Evolutionary conservation across 148 eudicot genomes (phyloP).

Genomic region (Rhododendron molle): DNA sequence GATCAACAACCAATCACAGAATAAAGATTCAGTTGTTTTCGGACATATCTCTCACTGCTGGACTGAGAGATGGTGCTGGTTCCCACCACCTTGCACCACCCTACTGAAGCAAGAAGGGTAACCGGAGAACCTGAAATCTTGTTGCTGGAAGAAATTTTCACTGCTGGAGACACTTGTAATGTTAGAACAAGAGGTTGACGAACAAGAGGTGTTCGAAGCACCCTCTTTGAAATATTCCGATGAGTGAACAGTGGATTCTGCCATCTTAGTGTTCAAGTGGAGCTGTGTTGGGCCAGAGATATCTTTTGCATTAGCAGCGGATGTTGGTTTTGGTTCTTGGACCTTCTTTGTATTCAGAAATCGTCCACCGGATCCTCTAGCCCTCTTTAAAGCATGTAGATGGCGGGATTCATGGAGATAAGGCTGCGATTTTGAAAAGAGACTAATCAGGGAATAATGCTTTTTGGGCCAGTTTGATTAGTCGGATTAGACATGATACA

Average conservation of each 20-base stretch:
- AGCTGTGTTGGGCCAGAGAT: constrained; percentile 16
- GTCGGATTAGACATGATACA: not conserved
- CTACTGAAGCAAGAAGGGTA: constrained; percentile 32
- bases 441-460: not conserved
- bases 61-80: constrained; percentile 31
- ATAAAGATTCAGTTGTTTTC: not conserved
- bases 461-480: constrained; percentile 7
- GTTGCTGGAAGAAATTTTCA: constrained; percentile 28
- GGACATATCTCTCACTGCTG: constrained; percentile 14
- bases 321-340: constrained; percentile 24
- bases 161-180: constrained; percentile 33
- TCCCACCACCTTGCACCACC: constrained; percentile 21
- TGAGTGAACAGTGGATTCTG: constrained; percentile 22
- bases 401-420: constrained; percentile 78
- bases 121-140: constrained; percentile 36
- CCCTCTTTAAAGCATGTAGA: constrained; percentile 64
- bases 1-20: not conserved
- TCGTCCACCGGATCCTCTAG: constrained; percentile 73
- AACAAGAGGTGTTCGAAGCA: constrained; percentile 2
- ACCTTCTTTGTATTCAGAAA: constrained; percentile 51
- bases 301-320: constrained; percentile 16
- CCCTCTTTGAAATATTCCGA: constrained; percentile 27
- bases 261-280: constrained; percentile 13
- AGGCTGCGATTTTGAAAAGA: constrained; percentile 34
- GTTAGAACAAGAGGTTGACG: constrained; percentile 38